Percentiles rank a stretch among this genome's conserved stretches.
Conservation (phyloP, 805 yeast genomes). For the Candida golubevii region DNA sequence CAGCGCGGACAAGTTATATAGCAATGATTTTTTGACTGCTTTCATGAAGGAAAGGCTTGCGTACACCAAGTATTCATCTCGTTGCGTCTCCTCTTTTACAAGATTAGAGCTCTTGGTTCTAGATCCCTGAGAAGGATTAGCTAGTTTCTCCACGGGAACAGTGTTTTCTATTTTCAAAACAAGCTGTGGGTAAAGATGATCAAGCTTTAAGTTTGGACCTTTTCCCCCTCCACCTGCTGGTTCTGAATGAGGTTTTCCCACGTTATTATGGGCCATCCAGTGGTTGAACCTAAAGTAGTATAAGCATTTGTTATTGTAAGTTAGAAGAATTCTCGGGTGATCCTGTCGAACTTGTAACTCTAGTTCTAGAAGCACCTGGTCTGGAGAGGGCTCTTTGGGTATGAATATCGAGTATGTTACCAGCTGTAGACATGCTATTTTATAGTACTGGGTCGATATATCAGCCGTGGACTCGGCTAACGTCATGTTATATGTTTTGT, state of each 20-base stretch:
- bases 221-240: not conserved
- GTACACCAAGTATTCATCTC: conserved; percentile 27
- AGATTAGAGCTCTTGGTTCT: conserved; percentile 3
- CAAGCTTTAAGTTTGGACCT: conserved; percentile 1
- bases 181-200: conserved; percentile 22
- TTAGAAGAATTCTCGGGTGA: conserved; percentile 35
- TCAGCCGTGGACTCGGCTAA: conserved; percentile 1
- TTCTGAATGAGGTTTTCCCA: not conserved
- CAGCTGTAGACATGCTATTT: conserved; percentile 33
- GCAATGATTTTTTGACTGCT: conserved; percentile 35
- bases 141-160: conserved; percentile 23
- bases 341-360: conserved; percentile 34
- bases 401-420: conserved; percentile 29
- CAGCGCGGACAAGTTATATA: conserved; percentile 28
- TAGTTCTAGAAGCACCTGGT: conserved; percentile 37
- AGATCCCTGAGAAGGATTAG: conserved; percentile 27
- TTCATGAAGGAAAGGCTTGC: conserved; percentile 36
- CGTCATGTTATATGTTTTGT: not conserved
- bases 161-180: conserved; percentile 20
- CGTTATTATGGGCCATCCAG: conserved; percentile 4
- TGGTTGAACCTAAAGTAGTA: conserved; percentile 34
- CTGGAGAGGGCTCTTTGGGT: conserved; percentile 22
- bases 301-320: conserved; percentile 39
- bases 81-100: not conserved
- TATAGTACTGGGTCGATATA: conserved; percentile 33